Conservation (phyloP, 352 stramenopile species). For the Blastocystis sp. region DNA sequence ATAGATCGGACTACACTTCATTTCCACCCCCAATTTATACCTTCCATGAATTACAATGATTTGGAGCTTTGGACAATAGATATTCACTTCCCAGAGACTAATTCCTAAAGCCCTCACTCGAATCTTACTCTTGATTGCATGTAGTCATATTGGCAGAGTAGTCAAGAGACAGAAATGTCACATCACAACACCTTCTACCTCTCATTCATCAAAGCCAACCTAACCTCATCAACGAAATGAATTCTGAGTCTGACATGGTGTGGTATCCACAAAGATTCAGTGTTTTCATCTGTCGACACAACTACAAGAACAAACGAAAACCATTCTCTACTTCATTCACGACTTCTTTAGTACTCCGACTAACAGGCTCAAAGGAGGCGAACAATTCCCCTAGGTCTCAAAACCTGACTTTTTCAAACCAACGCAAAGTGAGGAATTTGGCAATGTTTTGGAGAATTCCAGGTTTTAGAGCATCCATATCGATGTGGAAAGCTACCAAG, state of each 20-base stretch:
- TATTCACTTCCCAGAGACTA: conserved; percentile 57
- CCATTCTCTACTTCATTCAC: conserved; percentile 32
- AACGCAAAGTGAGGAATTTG: conserved; percentile 53
- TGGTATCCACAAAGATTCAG: conserved; percentile 23
- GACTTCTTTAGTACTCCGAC: conserved; percentile 44
- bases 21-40: not conserved
- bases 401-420: not conserved
- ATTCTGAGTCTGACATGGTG: conserved; percentile 35
- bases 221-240: conserved; percentile 44
- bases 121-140: conserved; percentile 40
- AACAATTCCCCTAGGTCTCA: conserved; percentile 24
- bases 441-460: conserved; percentile 48
- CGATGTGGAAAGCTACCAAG: not conserved
- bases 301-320: not conserved
- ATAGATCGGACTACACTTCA: conserved; percentile 7
- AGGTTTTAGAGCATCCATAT: conserved; percentile 22
- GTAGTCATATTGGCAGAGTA: conserved; percentile 10
- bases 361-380: conserved; percentile 45
- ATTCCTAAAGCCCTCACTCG: not conserved
- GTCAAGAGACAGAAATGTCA: conserved; percentile 45
- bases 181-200: conserved; percentile 43
- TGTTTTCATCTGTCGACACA: conserved; percentile 60
- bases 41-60: conserved; percentile 53
- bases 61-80: conserved; percentile 57
- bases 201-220: not conserved